Evolutionary conservation across 305 asterid species (phyloP).

Genomic region (Ilex paraguariensis): DNA sequence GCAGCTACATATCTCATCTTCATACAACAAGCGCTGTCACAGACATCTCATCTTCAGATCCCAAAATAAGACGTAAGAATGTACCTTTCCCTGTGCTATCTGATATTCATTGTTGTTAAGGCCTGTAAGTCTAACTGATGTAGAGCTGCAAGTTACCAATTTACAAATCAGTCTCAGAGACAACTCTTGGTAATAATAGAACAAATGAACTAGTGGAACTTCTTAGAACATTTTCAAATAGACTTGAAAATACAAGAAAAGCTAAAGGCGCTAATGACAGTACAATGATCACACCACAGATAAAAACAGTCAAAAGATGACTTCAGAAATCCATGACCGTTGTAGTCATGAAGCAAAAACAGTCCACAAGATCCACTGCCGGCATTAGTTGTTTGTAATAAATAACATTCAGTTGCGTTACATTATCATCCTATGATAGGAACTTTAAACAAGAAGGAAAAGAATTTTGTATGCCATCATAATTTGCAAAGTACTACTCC

Average conservation of each 20-base stretch:
- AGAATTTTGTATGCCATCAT: no score
- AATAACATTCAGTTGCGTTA: no score
- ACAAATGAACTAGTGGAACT: constrained; percentile 5
- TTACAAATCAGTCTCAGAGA: constrained; percentile 15
- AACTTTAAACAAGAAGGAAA: no score
- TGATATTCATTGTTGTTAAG: constrained; percentile 96
- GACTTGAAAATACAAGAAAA: background rate
- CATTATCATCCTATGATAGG: no score
- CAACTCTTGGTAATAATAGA: background rate
- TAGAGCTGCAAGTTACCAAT: constrained; percentile 48
- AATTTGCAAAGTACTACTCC: no score
- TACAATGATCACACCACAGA: no score
- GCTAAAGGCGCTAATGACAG: background rate
- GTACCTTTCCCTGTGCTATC: constrained; percentile 85
- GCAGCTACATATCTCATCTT: background rate
- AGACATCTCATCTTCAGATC: background rate
- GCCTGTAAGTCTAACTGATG: constrained; percentile 85
- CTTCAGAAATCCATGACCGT: background rate
- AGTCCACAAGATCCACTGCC: no score
- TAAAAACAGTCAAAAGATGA: constrained; percentile 30
- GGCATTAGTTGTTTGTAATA: no score
- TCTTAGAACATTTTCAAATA: no score
- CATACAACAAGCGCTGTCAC: no score
- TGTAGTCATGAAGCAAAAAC: no score
- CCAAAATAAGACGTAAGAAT: constrained; percentile 4